Percentiles rank a stretch among this genome's conserved stretches.
These are phyloP conservation scores for Leptographium wingfieldii DNA, from an alignment of 2,329 filamentous ascomycete genomes.

Conservation along the genomic window DNA sequence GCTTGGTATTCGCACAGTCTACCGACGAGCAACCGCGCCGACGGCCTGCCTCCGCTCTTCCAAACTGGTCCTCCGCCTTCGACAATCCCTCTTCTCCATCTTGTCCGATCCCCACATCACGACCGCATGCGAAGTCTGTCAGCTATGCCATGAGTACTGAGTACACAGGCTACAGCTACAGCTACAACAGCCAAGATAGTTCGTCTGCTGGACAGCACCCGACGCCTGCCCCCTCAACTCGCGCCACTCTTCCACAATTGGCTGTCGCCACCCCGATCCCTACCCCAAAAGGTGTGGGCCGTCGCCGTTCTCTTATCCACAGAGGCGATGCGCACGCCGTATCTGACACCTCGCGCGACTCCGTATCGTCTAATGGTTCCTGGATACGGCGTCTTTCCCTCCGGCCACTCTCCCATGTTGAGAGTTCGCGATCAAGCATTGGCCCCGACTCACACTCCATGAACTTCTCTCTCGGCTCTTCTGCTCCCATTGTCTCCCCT, in stretches of 20 bases:
- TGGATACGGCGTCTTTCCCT: slow-evolving; percentile 63
- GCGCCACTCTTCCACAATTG: slow-evolving; percentile 16
- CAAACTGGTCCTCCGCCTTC: not conserved
- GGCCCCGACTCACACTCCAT: slow-evolving; percentile 54
- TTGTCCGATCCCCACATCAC: slow-evolving; percentile 20
- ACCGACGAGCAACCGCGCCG: slow-evolving; percentile 25
- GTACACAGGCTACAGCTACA: slow-evolving; percentile 6
- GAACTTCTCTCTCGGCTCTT: slow-evolving; percentile 53
- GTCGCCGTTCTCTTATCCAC: slow-evolving; percentile 31
- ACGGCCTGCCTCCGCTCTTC: slow-evolving; percentile 11
- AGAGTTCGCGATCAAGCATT: slow-evolving; percentile 50
- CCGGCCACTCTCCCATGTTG: slow-evolving; percentile 51
- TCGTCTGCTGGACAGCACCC: slow-evolving; percentile 12
- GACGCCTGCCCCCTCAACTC: slow-evolving; percentile 16
- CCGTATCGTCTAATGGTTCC: slow-evolving; percentile 48
- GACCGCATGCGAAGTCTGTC: slow-evolving; percentile 31
- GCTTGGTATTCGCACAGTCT: slow-evolving; percentile 46
- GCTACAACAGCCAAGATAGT: slow-evolving; percentile 5
- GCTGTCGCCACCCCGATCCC: slow-evolving; percentile 27
- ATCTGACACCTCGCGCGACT: slow-evolving; percentile 38
- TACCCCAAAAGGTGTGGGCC: slow-evolving; percentile 24
- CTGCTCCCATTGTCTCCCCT: slow-evolving; percentile 46
- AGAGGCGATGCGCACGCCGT: slow-evolving; percentile 25
- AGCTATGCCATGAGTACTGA: slow-evolving; percentile 19
- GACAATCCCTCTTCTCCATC: not conserved